phyloP scores from a whole-genome alignment of 192 early-diverging fungal species.

The Linnemannia zychae region DNA sequence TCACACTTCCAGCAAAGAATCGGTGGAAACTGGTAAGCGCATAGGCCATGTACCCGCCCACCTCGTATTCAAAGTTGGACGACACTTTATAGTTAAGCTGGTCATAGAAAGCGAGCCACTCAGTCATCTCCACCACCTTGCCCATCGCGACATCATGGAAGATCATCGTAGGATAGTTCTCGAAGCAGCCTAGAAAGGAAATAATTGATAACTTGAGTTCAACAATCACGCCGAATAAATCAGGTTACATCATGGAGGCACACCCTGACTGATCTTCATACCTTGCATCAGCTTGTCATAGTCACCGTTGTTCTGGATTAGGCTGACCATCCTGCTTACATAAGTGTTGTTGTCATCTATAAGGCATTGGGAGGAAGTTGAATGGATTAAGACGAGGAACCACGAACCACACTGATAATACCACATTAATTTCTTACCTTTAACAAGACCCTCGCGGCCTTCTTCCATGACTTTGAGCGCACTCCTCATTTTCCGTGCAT shows the following conservation, averaged over 20 bases:
- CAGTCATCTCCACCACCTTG: constrained; percentile 74
- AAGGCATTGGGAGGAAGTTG: no score
- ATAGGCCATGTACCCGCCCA: constrained; percentile 79
- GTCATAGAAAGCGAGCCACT: constrained; percentile 92
- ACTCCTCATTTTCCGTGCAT: constrained; percentile 39
- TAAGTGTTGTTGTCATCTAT: constrained; percentile 61
- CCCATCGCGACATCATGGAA: constrained; percentile 81
- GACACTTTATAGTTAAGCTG: constrained; percentile 65
- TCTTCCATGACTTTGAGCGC: constrained; percentile 46
- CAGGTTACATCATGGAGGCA: not conserved
- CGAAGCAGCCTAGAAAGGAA: constrained; percentile 80
- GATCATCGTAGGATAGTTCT: constrained; percentile 87
- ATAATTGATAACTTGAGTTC: constrained; percentile 1
- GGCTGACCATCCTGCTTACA: constrained; percentile 61
- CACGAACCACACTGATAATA: no score
- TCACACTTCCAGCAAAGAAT: constrained; percentile 79
- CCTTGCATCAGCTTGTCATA: constrained; percentile 90
- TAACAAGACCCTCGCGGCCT: constrained; percentile 41
- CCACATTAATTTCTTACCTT: constrained; percentile 19
- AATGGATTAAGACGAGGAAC: no score
- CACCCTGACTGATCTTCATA: constrained; percentile 21
- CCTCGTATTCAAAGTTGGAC: constrained; percentile 63
- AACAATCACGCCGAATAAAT: not conserved
- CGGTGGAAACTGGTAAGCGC: constrained; percentile 81
- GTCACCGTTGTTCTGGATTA: constrained; percentile 80